Base-by-base conservation (phyloP, 495 filamentous ascomycete genomes). In the Aspergillus coremiiformis region DNA sequence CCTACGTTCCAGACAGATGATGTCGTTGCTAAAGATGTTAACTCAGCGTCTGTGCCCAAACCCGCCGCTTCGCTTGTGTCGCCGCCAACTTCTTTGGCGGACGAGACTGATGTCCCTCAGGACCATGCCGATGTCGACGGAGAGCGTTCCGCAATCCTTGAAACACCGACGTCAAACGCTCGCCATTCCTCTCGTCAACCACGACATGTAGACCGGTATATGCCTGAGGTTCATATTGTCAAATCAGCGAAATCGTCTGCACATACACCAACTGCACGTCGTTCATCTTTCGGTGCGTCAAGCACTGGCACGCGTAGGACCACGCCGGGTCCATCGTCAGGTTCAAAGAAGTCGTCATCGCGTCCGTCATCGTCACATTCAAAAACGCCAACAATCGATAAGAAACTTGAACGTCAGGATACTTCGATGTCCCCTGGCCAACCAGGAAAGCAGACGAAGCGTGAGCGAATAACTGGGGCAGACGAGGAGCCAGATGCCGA, bases 171-270 rank as follows among this genome's bases (percentile, higher is more conserved):
- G 8, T 70, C 73, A 2, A 75, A 65, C 51, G 77, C 76, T 22
- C 69, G 75, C 6, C 73, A 77, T 33, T 76, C 72, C 7, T 78
- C 74, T 39, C 74, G 73, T 33, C 76, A 77, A 49, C 72, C 76
- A 17, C 70, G 70, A 42, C 68, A 73, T 48, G 61, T 66, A 30
- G 73, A 77, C 7, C 57, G 75, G 20, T 74, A 72, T 44, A 63
- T 66, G 24, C 68, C 72, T 9, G 74, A 77, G 33, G 59, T 65
- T 9, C 61, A 63, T 44, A 48, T 61, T 27, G 60, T 58, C 21
- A 70, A 71, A 43, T 50, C 58, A 4, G 54, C 51, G 5, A 72
- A 68, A 46, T 55, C 63, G 53, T 52, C 63, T 47, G 53, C 44
- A 39, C 64, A 58, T 30, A 48, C 55, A 20, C 47, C 54, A 41